Conservation (phyloP, 176 grass and related monocot species). For the Oryza glumipatula region DNA sequence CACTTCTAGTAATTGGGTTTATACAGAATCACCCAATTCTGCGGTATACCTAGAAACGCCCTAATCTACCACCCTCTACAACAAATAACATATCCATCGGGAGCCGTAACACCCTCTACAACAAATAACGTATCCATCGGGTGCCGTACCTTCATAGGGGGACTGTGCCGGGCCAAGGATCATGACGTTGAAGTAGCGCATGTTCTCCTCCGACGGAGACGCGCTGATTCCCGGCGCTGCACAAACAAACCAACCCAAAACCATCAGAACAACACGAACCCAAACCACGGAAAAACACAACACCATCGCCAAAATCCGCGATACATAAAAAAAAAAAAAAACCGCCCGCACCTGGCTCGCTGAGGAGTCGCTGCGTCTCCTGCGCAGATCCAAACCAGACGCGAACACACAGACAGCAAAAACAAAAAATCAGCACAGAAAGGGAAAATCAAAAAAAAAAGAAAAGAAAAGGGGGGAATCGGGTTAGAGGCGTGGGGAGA, state of each 20-base stretch:
- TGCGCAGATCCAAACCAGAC: slow-evolving; percentile 57
- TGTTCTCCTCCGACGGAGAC: slow-evolving; percentile 94
- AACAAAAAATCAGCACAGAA: slow-evolving; percentile 8
- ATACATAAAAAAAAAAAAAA: neutral
- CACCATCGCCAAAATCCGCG: slow-evolving; percentile 28
- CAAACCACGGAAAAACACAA: neutral
- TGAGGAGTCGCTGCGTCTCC: slow-evolving; percentile 96
- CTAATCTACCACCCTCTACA: neutral
- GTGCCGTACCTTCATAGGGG: slow-evolving; percentile 63
- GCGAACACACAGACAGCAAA: neutral
- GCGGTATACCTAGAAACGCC: neutral
- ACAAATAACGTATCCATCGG: neutral
- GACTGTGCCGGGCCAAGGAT: slow-evolving; percentile 90
- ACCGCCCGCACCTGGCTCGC: slow-evolving; percentile 76
- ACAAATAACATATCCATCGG: neutral
- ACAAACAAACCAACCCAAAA: slow-evolving; percentile 20
- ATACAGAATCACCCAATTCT: slow-evolving; percentile 7
- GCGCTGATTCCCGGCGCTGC: slow-evolving; percentile 96
- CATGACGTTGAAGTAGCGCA: slow-evolving; percentile 99
- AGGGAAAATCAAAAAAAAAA: neutral
- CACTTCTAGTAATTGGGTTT: neutral
- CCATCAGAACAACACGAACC: slow-evolving; percentile 21
- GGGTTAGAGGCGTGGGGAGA: slow-evolving; percentile 29
- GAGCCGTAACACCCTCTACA: slow-evolving; percentile 13
- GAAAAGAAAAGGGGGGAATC: neutral